These are phyloP conservation scores for Hypoxylon perforatum DNA, from an alignment of 495 filamentous ascomycete species.

Conservation along the genomic window DNA sequence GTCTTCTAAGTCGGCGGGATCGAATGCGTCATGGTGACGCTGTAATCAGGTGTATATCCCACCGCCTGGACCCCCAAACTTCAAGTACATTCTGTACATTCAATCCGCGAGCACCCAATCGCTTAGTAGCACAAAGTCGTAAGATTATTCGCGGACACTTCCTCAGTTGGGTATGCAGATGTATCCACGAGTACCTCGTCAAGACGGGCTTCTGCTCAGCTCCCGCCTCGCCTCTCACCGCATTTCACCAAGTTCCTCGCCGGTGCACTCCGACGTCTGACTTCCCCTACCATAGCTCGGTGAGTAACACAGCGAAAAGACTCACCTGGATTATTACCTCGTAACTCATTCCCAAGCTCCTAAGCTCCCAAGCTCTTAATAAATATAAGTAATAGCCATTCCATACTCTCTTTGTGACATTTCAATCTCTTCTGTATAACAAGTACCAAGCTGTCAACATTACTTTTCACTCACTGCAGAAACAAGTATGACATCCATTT, in stretches of 20 bases:
- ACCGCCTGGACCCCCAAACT: not conserved
- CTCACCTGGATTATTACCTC: not conserved
- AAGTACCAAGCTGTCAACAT: conserved; percentile 20
- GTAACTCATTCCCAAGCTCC: not conserved
- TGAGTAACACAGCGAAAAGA: not conserved
- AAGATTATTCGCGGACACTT: not conserved
- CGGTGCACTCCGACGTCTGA: not conserved
- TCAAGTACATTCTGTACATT: not conserved
- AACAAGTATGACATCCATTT: conserved; percentile 23
- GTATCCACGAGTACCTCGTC: not conserved
- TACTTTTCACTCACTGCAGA: not conserved
- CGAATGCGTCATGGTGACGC: conserved; percentile 5
- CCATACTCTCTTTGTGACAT: not conserved
- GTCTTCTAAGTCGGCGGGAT: not conserved
- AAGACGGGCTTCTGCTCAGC: not conserved
- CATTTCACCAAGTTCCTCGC: conserved; percentile 10
- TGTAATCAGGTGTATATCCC: not conserved
- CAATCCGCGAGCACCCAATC: not conserved
- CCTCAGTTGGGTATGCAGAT: not conserved
- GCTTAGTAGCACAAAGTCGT: not conserved
- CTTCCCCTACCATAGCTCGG: not conserved
- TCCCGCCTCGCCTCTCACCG: conserved; percentile 6
- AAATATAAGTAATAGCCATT: not conserved
- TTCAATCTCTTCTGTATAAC: not conserved
- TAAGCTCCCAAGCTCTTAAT: not conserved